phyloP scores from a whole-genome alignment of 179 eudicot genomes.

The Patellifolia procumbens region DNA sequence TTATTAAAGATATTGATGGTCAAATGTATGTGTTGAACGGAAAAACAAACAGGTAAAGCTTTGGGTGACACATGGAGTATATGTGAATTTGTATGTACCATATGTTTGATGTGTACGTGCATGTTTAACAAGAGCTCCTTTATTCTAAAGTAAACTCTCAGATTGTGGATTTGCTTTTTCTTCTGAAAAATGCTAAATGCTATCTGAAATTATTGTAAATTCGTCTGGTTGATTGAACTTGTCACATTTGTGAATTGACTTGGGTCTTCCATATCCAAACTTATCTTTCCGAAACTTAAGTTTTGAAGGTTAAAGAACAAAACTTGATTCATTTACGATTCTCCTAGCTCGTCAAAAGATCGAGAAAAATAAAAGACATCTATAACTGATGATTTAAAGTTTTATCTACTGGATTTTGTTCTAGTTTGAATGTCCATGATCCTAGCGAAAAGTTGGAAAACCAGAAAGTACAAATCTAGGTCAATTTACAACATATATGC shows the following conservation, averaged over 20 bases:
- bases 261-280: background rate
- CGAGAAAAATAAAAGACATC: background rate
- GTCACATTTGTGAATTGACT: background rate
- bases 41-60: too few species aligned
- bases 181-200: background rate
- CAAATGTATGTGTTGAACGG: too few species aligned
- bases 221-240: too few species aligned
- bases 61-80: too few species aligned
- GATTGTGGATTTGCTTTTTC: background rate
- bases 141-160: background rate
- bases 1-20: too few species aligned
- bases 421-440: background rate
- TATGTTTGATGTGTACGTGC: background rate
- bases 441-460: background rate
- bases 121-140: background rate
- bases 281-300: background rate
- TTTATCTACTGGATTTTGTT: background rate
- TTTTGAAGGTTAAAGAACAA: background rate
- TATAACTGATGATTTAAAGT: background rate
- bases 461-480: background rate
- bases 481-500: background rate
- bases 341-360: background rate
- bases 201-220: background rate
- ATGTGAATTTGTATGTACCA: background rate
- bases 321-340: background rate